Evolutionary conservation across 1,139 yeast genomes (phyloP), one percentile per base, ranked within the genome.

Genomic region (Hyphopichia fennica): DNA sequence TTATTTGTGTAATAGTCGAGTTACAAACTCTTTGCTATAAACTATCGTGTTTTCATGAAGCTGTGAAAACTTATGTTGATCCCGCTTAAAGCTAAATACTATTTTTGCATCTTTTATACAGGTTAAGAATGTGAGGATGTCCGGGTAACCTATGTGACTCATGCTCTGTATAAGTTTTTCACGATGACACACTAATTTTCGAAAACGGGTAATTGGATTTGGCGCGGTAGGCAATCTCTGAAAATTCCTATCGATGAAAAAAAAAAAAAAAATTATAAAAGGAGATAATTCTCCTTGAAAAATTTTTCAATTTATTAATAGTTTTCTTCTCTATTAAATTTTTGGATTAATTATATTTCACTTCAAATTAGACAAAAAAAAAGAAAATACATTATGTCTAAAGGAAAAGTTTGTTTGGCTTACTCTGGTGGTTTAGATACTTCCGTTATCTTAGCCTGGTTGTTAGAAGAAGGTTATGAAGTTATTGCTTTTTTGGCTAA

Each of bases 341-440:
- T 43, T 38, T 31, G 41, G 20, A 19, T 33, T 28, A 25, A 23
- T 35, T n/a, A 40, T 28, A 5, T 28, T 10, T 14, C n/a, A n/a
- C n/a, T n/a, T n/a, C n/a, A n/a, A n/a, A n/a, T n/a, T n/a, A n/a
- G n/a, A n/a, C n/a, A n/a, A n/a, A n/a, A n/a, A n/a, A n/a, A 28
- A 4, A 28, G 4, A 8, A 28, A 16, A 49, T 19, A 18, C 11
- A 58, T 30, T 59, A 89, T 90, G 96, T 85, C 95, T 46, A 91
- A 91, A 73, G 98, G 98, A 67, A 91, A 91, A 75, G 98, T 91
- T 72, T 91, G 98, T 81, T 84, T 93, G 69, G 99, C 99, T 44
- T 93, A 93, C 77, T 93, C 98, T 44, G 99, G 99, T 61, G 99
- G 99, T 75, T 82, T 93, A 61, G 99, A 93, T 66, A 93, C 99